Evolutionary conservation across 2,329 filamentous ascomycete genomes (phyloP).

Genomic region (Aureobasidium sp.): DNA sequence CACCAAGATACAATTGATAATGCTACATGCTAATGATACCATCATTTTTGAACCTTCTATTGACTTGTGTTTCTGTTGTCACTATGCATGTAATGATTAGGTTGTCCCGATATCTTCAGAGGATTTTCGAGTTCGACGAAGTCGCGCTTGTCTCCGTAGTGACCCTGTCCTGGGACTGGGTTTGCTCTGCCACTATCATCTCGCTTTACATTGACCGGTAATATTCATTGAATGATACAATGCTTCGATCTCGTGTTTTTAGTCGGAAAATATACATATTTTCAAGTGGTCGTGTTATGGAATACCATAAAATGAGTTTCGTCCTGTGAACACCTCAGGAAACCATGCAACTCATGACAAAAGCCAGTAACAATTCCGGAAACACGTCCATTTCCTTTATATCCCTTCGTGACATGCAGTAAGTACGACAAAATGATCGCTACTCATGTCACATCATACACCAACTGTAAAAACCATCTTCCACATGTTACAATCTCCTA

Average conservation of each 20-base stretch:
- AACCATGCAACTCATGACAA: no score
- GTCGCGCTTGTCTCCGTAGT: neutral
- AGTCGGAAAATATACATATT: no score
- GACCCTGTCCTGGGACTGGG: neutral
- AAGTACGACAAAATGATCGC: neutral
- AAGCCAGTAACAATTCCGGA: no score
- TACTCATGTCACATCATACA: neutral
- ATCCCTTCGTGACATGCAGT: neutral
- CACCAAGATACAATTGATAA: neutral
- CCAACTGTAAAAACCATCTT: neutral
- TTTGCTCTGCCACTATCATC: neutral
- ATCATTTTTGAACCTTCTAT: neutral
- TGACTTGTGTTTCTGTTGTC: neutral
- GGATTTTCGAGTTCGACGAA: neutral
- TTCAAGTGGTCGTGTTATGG: no score
- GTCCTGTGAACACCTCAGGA: no score
- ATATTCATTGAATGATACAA: neutral
- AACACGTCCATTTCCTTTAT: no score
- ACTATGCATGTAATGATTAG: neutral
- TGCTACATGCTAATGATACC: neutral
- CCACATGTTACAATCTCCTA: neutral
- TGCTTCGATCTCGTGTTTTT: neutral
- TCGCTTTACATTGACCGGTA: no score
- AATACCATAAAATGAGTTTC: no score
- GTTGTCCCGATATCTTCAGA: neutral